Base-by-base conservation (phyloP, 805 yeast species). In the Lipomyces starkeyi region DNA sequence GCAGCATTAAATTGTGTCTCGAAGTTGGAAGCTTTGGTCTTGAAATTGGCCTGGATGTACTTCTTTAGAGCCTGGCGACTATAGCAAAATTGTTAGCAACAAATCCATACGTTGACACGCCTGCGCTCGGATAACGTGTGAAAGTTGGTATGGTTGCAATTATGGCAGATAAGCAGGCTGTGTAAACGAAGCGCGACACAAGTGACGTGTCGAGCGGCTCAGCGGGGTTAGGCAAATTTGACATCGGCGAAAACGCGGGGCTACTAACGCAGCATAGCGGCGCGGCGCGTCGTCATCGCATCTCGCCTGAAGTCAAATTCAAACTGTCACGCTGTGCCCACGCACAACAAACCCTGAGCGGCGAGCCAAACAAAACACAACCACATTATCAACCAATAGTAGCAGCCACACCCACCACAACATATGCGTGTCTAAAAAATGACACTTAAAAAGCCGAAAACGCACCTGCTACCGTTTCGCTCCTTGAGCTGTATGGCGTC, bases 1-100 rank as follows among this genome's bases (percentile, higher is more conserved):
- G 97, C 95, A 34, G 73, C 67, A 77, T 91, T 91, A 83, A 92
- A 90, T 75, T 87, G 85, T 60, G 88, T 80, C 78, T 91, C 97
- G 76, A 91, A 91, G 78, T 83, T 88, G 62, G 84, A 65, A n/a
- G 90, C 82, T 59, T 84, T 83, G 73, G 86, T 80, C 73, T 87
- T 82, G 81, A 81, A 84, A 81, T 86, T 85, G 77, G 88, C 80
- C 80, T 85, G 87, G 72, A 92, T 87, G 80, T 87, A 91, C 80
- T 91, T 91, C 85, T 92, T 93, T 76, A 93, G 83, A 13, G 95
- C 94, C 78, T 90, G 94, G 79, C 97, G 93, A 74, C 93, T 85
- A 64, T 13, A 59, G 14, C 49, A 47, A 8, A 9, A 2, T 17
- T n/a, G 9, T 17, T 43, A 43, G 49, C 22, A 43, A n/a, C 49